Evolutionary conservation across 2,329 filamentous ascomycete genomes (phyloP), one percentile per base, ranked within the genome.

Genomic region (Thelonectria rubi): DNA sequence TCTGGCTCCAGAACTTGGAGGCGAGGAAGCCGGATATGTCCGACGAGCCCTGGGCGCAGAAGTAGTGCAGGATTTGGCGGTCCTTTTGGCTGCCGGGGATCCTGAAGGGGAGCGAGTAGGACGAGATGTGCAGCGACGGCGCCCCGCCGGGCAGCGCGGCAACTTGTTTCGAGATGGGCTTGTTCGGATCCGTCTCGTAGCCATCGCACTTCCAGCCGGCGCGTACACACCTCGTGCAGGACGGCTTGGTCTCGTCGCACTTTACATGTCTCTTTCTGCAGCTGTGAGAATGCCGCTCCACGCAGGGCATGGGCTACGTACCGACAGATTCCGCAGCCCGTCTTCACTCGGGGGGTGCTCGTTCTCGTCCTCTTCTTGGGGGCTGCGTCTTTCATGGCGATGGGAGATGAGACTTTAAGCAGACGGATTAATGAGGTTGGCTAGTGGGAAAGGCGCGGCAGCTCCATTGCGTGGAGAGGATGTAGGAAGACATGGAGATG

Each of bases 311-410:
- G 32, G 18, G 11, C 11, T 9, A 45, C 58, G 34, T 39, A 60
- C 58, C 58, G 39, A 20, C 58, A 60, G 21, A 49, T 60, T 21
- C 45, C 47, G 15, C 58, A 60, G 30, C 58, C 58, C 15, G 58
- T 60, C 51, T 50, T 60, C n/a, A 55, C 58, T n/a, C 58, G 51
- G 9, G 58, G 58, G 7, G 58, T 60, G 46, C 58, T 60, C 18
- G 51, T 37, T 30, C 54, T 57, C 14, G 54, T 50, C 47, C 54
- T 24, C 24, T 57, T 57, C 54, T 26, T 57, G 18, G 47, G 10
- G 11, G 37, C 21, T 26, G 30, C 7, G 11, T 12, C 45, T 10
- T 17, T 49, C 54, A 57, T 57, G 10, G 37, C 18, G 54, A 34
- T 17, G 34, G 24, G 15, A 30, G 26, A 9, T n/a, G 32, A 30